Percentiles rank a stretch among this genome's conserved stretches.
phyloP scores from a whole-genome alignment of 108 stramenopile genomes.

The Poteriospumella lacustris region DNA sequence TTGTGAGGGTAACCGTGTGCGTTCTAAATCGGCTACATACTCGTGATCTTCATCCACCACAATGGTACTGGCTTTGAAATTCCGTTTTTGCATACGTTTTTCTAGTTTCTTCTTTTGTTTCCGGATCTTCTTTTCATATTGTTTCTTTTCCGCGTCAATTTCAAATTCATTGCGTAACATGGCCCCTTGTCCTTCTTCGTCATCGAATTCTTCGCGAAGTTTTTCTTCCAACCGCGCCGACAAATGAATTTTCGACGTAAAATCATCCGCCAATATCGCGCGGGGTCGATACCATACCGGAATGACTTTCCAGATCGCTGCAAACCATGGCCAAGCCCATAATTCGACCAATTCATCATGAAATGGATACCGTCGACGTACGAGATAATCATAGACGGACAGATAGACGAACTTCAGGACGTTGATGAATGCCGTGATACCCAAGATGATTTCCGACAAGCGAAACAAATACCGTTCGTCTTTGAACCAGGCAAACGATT shows the following conservation, averaged over 20 bases:
- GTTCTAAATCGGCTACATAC: no score
- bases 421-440: not conserved
- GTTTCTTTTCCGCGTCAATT: not conserved
- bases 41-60: no score
- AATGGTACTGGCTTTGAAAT: not conserved
- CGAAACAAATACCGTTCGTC: constrained; percentile 5
- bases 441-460: not conserved
- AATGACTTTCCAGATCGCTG: no score
- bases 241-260: not conserved
- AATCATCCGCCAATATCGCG: no score
- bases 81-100: not conserved
- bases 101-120: constrained; percentile 14
- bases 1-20: no score
- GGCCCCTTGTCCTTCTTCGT: constrained; percentile 17
- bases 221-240: constrained; percentile 18
- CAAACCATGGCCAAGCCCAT: not conserved
- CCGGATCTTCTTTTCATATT: constrained; percentile 13
- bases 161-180: no score
- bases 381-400: not conserved
- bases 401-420: constrained; percentile 4
- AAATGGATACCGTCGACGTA: constrained; percentile 5
- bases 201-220: constrained; percentile 1
- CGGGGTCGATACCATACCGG: no score
- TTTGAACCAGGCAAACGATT: not conserved
- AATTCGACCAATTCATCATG: constrained; percentile 7